Percentiles rank a stretch among this genome's conserved stretches.
These are phyloP conservation scores for Phycomyces nitens DNA, from an alignment of 192 early-diverging fungal genomes.

Conservation along the genomic window DNA sequence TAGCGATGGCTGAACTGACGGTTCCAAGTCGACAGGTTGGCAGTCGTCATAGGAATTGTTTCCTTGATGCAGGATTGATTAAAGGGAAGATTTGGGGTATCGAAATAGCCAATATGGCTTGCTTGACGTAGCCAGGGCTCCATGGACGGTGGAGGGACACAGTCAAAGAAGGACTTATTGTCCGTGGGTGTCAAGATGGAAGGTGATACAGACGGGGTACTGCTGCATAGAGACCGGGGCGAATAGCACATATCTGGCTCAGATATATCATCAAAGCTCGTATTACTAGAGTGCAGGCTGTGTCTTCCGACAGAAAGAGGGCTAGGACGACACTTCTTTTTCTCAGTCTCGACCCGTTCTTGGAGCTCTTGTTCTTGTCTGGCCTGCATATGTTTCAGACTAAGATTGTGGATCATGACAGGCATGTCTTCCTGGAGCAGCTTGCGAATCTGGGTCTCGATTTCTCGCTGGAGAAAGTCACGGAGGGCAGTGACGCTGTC, in stretches of 20 bases:
- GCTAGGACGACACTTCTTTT: slow-evolving; percentile 1
- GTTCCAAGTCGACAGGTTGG: slow-evolving; percentile 21
- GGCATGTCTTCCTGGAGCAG: slow-evolving; percentile 96
- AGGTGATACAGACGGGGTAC: neutral
- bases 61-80: neutral
- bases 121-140: neutral
- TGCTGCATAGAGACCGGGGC: neutral
- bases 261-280: neutral
- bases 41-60: slow-evolving; percentile 17
- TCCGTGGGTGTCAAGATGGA: neutral
- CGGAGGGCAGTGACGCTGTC: slow-evolving; percentile 88
- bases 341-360: neutral
- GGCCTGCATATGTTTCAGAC: slow-evolving; percentile 62
- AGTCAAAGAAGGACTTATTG: slow-evolving; percentile 5
- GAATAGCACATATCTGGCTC: neutral
- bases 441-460: slow-evolving; percentile 83
- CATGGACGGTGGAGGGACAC: neutral
- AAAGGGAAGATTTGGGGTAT: neutral
- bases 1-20: slow-evolving; percentile 10
- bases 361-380: slow-evolving; percentile 37
- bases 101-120: slow-evolving; percentile 1
- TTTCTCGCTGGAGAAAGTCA: slow-evolving; percentile 83
- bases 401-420: slow-evolving; percentile 87
- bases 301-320: neutral
- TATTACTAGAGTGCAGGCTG: neutral